These are phyloP conservation scores for Cryptosporidium sp. DNA, from an alignment of 169 alveolate species.

Conservation along the genomic window DNA sequence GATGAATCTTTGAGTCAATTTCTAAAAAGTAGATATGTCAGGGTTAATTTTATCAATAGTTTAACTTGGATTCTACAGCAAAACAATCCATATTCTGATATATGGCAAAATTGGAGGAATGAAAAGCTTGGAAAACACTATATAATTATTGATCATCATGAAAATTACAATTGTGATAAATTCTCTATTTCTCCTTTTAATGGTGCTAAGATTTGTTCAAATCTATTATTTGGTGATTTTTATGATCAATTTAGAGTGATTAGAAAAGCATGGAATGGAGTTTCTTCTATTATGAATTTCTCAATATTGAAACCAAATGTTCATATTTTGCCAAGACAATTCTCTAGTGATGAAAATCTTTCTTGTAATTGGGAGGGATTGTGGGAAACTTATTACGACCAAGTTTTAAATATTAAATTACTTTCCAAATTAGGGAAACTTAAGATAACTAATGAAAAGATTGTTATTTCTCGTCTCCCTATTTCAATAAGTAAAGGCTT, in stretches of 20 bases:
- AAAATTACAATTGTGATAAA: background rate
- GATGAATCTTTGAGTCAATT: slow-evolving; percentile 21
- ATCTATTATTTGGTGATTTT: slow-evolving; percentile 11
- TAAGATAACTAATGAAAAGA: slow-evolving; percentile 17
- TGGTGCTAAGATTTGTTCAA: background rate
- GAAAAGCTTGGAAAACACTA: slow-evolving; percentile 26
- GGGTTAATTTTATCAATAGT: background rate
- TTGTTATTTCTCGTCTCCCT: slow-evolving; percentile 46
- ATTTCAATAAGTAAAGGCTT: background rate
- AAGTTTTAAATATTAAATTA: background rate
- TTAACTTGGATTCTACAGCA: slow-evolving; percentile 62
- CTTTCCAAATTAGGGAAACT: slow-evolving; percentile 21
- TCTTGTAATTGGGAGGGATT: slow-evolving; percentile 60
- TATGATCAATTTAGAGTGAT: slow-evolving; percentile 5
- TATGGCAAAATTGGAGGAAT: slow-evolving; percentile 29
- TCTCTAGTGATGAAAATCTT: slow-evolving; percentile 8
- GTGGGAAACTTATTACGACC: slow-evolving; percentile 27
- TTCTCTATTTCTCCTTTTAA: slow-evolving; percentile 18
- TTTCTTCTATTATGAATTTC: slow-evolving; percentile 40
- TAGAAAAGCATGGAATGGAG: slow-evolving; percentile 68
- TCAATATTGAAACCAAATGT: slow-evolving; percentile 32
- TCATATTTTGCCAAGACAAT: slow-evolving; percentile 20
- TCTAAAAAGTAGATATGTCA: slow-evolving; percentile 14
- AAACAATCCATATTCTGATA: background rate
- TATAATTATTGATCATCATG: background rate